These are phyloP conservation scores for Dendrocalamus latiflorus DNA, from an alignment of 202 grass and related monocot species.

Conservation along the genomic window DNA sequence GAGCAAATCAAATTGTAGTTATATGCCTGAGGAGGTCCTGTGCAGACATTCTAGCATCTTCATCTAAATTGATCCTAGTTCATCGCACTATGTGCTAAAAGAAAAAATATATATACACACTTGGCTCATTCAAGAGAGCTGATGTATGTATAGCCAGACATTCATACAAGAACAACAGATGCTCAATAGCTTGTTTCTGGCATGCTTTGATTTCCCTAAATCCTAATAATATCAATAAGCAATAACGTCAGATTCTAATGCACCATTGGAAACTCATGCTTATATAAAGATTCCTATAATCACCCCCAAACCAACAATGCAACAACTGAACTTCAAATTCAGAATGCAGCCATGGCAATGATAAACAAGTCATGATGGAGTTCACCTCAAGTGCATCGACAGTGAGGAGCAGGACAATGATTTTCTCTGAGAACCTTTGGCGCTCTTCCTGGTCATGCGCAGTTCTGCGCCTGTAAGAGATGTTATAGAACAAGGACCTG, in stretches of 20 bases:
- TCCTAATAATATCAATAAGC: background rate
- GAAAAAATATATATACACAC: background rate
- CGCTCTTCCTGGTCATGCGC: slow-evolving; percentile 46
- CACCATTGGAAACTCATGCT: background rate
- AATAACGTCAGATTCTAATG: background rate
- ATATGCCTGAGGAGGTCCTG: background rate
- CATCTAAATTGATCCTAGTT: background rate
- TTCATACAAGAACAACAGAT: background rate
- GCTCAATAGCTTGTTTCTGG: background rate
- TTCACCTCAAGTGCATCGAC: slow-evolving; percentile 85
- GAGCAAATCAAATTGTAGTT: background rate
- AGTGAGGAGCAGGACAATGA: slow-evolving; percentile 82
- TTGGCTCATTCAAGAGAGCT: background rate
- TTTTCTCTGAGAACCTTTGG: slow-evolving; percentile 88
- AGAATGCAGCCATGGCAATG: background rate
- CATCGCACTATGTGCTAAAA: background rate
- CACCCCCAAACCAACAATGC: background rate
- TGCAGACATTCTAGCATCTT: background rate
- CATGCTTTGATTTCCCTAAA: background rate
- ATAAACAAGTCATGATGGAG: background rate
- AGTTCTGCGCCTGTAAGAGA: slow-evolving; percentile 51
- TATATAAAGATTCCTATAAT: background rate
- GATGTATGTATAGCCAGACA: background rate
- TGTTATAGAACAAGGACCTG: slow-evolving; percentile 70
- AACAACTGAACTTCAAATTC: background rate